Evolutionary conservation across 1,139 yeast genomes (phyloP).

Genomic region (Lodderomyces elongisporus): DNA sequence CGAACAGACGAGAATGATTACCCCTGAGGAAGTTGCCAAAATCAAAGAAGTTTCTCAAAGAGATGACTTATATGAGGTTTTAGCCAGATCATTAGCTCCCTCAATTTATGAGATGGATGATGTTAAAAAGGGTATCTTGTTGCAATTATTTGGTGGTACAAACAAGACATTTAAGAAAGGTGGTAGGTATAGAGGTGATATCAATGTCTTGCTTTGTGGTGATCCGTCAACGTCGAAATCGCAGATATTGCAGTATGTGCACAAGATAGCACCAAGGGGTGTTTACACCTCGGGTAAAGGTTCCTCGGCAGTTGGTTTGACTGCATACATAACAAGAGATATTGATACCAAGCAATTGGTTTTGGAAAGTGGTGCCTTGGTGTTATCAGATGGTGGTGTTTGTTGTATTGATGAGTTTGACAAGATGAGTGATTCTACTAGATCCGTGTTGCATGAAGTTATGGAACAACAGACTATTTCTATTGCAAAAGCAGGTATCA

Average conservation of each 20-base stretch:
- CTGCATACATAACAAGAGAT: slow-evolving; percentile 95
- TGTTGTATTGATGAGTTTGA: slow-evolving; percentile 99
- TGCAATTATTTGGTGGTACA: slow-evolving; percentile 94
- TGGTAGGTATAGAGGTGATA: slow-evolving; percentile 94
- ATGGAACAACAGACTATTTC: slow-evolving; percentile 99
- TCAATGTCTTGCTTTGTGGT: slow-evolving; percentile 87
- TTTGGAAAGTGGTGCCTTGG: slow-evolving; percentile 93
- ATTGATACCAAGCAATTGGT: slow-evolving; percentile 90
- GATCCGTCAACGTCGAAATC: slow-evolving; percentile 98
- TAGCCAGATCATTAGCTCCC: slow-evolving; percentile 91
- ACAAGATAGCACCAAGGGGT: slow-evolving; percentile 96
- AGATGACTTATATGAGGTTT: slow-evolving; percentile 78
- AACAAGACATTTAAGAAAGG: slow-evolving; percentile 86
- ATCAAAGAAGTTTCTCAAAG: slow-evolving; percentile 62
- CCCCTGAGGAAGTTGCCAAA: slow-evolving; percentile 62
- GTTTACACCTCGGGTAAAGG: slow-evolving; percentile 98
- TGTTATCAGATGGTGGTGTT: slow-evolving; percentile 94
- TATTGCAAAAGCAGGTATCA: slow-evolving; percentile 96
- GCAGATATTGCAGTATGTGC: slow-evolving; percentile 88
- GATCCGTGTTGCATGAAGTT: slow-evolving; percentile 95
- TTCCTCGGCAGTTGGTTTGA: slow-evolving; percentile 96
- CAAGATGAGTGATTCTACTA: slow-evolving; percentile 90
- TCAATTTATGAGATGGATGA: slow-evolving; percentile 94
- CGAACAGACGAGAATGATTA: slow-evolving; percentile 66
- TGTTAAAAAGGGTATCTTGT: slow-evolving; percentile 87